phyloP scores from a whole-genome alignment of 768 basidiomycete species.

The Collybia sordida region DNA sequence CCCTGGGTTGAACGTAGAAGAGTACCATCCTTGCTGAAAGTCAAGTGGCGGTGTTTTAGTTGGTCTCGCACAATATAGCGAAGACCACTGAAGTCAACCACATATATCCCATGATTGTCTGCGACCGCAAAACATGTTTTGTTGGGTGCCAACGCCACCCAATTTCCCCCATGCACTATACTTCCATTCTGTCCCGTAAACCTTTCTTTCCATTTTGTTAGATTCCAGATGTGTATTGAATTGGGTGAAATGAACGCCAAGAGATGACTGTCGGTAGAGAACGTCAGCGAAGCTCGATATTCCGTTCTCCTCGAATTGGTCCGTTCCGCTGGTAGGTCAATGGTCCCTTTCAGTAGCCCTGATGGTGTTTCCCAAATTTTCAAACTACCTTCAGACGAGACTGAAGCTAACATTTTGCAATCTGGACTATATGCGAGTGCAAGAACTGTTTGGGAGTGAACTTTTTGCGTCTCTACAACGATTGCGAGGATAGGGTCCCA shows the following conservation, averaged over 20 bases:
- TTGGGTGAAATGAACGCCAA: slow-evolving; percentile 1
- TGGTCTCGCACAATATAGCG: slow-evolving; percentile 2
- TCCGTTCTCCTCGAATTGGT: background rate
- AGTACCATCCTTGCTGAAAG: background rate
- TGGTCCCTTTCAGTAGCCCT: background rate
- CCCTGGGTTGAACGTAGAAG: background rate
- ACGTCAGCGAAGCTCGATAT: background rate
- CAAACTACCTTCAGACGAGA: background rate
- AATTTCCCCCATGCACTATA: background rate
- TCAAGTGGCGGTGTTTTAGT: background rate
- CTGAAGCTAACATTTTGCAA: background rate
- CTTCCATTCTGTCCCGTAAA: background rate
- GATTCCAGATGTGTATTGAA: background rate
- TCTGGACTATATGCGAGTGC: background rate
- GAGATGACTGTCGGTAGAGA: background rate
- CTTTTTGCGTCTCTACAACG: background rate
- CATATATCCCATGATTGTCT: background rate
- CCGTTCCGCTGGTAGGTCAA: background rate
- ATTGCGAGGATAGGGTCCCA: background rate
- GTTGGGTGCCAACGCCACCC: background rate
- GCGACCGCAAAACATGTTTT: background rate
- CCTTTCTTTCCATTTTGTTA: slow-evolving; percentile 1
- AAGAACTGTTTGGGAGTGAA: background rate
- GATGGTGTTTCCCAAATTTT: background rate
- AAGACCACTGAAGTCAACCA: slow-evolving; percentile 1